These are phyloP conservation scores for Colletotrichum phormii DNA, from an alignment of 2,329 filamentous ascomycete species.

Conservation along the genomic window DNA sequence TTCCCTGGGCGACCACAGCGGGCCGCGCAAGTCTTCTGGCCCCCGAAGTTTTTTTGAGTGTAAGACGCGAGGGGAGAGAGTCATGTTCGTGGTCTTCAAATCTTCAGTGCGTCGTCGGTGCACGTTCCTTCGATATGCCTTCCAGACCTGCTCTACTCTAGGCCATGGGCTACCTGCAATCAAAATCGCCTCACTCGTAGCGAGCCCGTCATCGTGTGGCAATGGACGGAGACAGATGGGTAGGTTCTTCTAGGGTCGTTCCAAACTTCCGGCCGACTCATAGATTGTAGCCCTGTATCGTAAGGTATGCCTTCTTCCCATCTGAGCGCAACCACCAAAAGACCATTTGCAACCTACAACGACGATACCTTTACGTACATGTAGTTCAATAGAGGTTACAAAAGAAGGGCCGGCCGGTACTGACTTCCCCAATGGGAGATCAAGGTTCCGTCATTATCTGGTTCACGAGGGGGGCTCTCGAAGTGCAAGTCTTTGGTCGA, in stretches of 20 bases:
- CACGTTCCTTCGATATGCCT: not conserved
- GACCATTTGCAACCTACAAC: not conserved
- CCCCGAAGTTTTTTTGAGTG: not conserved
- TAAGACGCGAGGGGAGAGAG: not conserved
- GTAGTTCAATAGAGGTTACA: not conserved
- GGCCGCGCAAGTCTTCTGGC: slow-evolving; percentile 12
- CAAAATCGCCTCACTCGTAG: not conserved
- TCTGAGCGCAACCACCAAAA: slow-evolving; percentile 10
- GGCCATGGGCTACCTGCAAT: not conserved
- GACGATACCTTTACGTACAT: slow-evolving; percentile 9
- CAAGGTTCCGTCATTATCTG: slow-evolving; percentile 17
- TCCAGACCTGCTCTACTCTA: too few relatives aligned
- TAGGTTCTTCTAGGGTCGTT: not conserved
- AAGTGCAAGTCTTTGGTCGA: not conserved
- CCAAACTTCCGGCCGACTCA: not conserved
- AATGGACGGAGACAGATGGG: not conserved
- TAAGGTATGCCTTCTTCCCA: not conserved
- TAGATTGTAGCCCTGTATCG: not conserved
- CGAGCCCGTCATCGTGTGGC: not conserved
- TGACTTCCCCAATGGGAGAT: slow-evolving; percentile 8
- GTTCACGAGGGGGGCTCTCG: not conserved
- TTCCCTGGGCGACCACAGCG: slow-evolving; percentile 1
- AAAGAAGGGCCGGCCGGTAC: slow-evolving; percentile 3
- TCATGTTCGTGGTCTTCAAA: not conserved
- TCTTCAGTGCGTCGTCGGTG: not conserved